phyloP scores from a whole-genome alignment of 2,329 filamentous ascomycete species.

The Ampelomyces quisqualis region DNA sequence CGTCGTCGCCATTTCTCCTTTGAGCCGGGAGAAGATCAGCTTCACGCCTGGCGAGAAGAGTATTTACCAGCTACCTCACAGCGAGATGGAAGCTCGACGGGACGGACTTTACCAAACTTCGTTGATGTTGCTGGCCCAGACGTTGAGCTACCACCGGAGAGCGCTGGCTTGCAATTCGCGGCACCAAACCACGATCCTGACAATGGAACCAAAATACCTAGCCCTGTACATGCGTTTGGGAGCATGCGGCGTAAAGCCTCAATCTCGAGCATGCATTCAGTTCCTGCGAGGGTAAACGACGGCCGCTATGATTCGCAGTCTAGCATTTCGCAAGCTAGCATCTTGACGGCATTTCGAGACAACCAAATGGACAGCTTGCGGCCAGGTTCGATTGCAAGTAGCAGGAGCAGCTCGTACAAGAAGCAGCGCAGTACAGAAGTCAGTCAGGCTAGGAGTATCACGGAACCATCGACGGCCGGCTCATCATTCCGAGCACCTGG shows the following conservation, averaged over 20 bases:
- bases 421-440: conserved; percentile 12
- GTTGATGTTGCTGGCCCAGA: too few species aligned
- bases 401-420: conserved; percentile 23
- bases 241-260: conserved; percentile 44
- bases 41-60: conserved; percentile 19
- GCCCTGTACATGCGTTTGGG: conserved; percentile 42
- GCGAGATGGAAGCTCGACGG: too few species aligned
- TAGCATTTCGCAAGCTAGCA: conserved; percentile 37
- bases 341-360: conserved; percentile 32
- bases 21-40: conserved; percentile 46
- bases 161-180: conserved; percentile 1
- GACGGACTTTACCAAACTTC: too few species aligned
- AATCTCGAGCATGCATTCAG: conserved; percentile 41
- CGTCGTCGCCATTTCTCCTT: conserved; percentile 47
- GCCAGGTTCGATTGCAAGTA: conserved; percentile 12
- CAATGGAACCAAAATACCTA: conserved; percentile 47
- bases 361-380: conserved; percentile 15
- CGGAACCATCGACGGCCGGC: conserved; percentile 6
- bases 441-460: conserved; percentile 6
- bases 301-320: conserved; percentile 32
- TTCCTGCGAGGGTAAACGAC: conserved; percentile 19
- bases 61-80: too few species aligned
- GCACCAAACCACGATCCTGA: conserved; percentile 11
- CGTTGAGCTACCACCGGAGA: too few species aligned
- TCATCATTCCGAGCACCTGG: conserved; percentile 3